Evolutionary conservation across 2,329 filamentous ascomycete species (phyloP).

Genomic region (Thielaviopsis punctulata): DNA sequence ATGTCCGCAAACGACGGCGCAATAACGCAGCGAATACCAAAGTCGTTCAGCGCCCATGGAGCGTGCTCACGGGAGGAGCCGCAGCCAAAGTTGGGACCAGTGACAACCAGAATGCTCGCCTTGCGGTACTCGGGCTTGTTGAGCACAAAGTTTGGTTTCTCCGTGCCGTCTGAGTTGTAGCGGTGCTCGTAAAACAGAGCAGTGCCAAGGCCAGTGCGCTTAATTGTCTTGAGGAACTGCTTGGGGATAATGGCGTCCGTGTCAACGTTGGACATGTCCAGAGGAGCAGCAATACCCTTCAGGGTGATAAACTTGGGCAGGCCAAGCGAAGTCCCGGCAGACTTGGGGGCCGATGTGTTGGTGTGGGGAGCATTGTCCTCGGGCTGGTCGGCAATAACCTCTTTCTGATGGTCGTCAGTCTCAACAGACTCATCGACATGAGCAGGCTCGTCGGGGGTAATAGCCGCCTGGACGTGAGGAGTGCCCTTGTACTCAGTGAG

Average conservation of each 20-base stretch:
- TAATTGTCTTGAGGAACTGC: conserved; percentile 98
- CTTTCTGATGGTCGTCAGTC: conserved; percentile 33
- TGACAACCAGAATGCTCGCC: conserved; percentile 79
- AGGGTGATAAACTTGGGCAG: conserved; percentile 71
- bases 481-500: conserved; percentile 44
- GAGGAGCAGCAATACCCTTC: conserved; percentile 72
- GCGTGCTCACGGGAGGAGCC: conserved; percentile 87
- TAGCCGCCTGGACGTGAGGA: conserved; percentile 41
- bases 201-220: conserved; percentile 78
- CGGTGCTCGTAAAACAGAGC: conserved; percentile 79
- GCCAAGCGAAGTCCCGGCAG: conserved; percentile 37
- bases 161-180: conserved; percentile 53
- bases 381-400: conserved; percentile 38
- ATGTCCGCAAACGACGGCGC: conserved; percentile 63
- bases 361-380: conserved; percentile 48
- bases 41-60: conserved; percentile 91
- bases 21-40: conserved; percentile 87
- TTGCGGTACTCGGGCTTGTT: conserved; percentile 76
- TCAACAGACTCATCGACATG: conserved; percentile 36
- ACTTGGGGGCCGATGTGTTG: conserved; percentile 33
- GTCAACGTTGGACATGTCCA: conserved; percentile 83
- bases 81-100: conserved; percentile 88
- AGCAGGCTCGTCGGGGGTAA: conserved; percentile 24
- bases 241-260: conserved; percentile 99
- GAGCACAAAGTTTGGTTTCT: conserved; percentile 70